Evolutionary conservation across 495 filamentous ascomycete species (phyloP).

Genomic region (Aspergillus affinis): DNA sequence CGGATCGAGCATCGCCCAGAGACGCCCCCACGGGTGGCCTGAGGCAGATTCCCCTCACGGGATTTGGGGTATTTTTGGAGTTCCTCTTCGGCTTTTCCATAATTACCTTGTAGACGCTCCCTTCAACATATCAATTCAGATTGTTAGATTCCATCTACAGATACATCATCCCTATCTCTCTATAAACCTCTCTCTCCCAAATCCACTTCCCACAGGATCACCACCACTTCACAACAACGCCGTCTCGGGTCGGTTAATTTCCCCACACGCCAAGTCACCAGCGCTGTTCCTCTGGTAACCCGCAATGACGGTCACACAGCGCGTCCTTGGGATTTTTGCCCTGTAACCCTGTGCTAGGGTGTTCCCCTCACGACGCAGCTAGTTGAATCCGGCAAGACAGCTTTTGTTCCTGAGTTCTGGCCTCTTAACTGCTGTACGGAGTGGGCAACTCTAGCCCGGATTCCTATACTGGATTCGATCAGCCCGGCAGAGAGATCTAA

Average conservation of each 20-base stretch:
- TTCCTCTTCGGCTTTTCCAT: neutral
- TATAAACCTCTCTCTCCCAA: too few relatives aligned
- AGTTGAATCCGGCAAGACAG: neutral
- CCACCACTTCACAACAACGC: neutral
- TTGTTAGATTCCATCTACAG: too few relatives aligned
- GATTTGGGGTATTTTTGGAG: constrained; percentile 32
- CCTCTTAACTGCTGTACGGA: too few relatives aligned
- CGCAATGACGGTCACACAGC: too few relatives aligned
- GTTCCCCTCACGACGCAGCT: neutral
- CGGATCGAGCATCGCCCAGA: constrained; percentile 23
- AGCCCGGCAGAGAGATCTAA: neutral
- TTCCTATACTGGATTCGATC: neutral
- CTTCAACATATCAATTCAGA: too few relatives aligned
- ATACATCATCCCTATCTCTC: too few relatives aligned
- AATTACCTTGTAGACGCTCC: too few relatives aligned
- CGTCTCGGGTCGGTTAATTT: constrained; percentile 21
- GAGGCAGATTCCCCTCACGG: constrained; percentile 37
- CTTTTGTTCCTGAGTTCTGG: too few relatives aligned
- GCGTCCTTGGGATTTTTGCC: neutral
- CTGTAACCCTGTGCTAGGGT: neutral
- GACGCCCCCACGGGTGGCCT: constrained; percentile 20
- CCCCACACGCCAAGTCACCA: constrained; percentile 35
- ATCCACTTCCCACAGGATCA: too few relatives aligned
- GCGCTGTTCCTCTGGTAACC: neutral
- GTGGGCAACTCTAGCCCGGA: neutral